Evolutionary conservation across 2,329 filamentous ascomycete species (phyloP).

Genomic region (Colletotrichum somersetense): DNA sequence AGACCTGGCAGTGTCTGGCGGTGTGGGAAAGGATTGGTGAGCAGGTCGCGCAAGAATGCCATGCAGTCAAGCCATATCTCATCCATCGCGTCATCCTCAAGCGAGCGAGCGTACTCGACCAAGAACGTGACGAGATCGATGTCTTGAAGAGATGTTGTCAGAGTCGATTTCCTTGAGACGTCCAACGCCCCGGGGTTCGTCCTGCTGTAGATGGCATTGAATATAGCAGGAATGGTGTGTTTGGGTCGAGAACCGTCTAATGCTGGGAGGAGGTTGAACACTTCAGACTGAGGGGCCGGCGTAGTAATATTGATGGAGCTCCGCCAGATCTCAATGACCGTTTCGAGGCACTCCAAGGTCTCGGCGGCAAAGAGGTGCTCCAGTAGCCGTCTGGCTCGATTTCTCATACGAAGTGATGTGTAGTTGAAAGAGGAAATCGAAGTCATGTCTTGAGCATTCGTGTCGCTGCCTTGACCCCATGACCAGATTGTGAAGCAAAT

Average conservation of each 20-base stretch:
- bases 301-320: conserved; percentile 60
- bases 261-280: conserved; percentile 90
- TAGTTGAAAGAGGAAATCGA: conserved; percentile 89
- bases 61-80: conserved; percentile 98
- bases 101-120: conserved; percentile 87
- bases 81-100: conserved; percentile 97
- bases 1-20: conserved; percentile 88
- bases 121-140: conserved; percentile 89
- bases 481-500: conserved; percentile 96
- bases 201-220: conserved; percentile 95
- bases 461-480: conserved; percentile 80
- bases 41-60: conserved; percentile 87
- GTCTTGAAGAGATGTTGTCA: conserved; percentile 88
- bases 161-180: conserved; percentile 82
- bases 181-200: conserved; percentile 88
- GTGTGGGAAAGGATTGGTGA: conserved; percentile 95
- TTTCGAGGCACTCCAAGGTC: conserved; percentile 93
- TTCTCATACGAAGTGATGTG: conserved; percentile 90
- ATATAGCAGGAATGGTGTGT: conserved; percentile 91
- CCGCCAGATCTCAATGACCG: conserved; percentile 87
- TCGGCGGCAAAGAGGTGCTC: conserved; percentile 95
- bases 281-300: conserved; percentile 68
- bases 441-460: conserved; percentile 69
- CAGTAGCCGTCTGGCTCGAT: conserved; percentile 86
- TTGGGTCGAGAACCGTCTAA: conserved; percentile 92